A percentile compares a stretch with the other conserved stretches of the same genome.
These are phyloP conservation scores for Pseudofabraea citricarpa DNA, from an alignment of 2,329 filamentous ascomycete species.

Conservation along the genomic window DNA sequence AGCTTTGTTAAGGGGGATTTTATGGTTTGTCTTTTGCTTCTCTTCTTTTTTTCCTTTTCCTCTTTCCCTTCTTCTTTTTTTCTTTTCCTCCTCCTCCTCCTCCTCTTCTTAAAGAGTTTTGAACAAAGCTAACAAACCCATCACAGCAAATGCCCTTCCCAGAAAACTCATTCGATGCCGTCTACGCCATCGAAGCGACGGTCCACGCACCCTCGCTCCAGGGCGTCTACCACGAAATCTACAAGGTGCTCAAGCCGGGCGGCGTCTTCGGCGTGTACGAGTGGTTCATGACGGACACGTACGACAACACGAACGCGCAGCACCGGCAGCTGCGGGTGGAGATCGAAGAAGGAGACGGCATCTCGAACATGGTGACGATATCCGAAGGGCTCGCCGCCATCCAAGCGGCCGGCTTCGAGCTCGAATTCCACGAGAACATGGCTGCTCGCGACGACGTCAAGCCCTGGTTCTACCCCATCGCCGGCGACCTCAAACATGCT, in stretches of 20 bases:
- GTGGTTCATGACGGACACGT: slow-evolving; percentile 97
- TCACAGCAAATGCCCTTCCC: slow-evolving; percentile 86
- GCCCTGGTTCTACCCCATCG: slow-evolving; percentile 93
- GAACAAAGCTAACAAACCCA: no score
- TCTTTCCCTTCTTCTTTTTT: not conserved
- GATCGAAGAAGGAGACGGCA: slow-evolving; percentile 94
- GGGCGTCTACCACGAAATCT: slow-evolving; percentile 92
- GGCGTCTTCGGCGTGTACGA: slow-evolving; percentile 97
- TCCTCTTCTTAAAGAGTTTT: no score
- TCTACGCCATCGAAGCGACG: slow-evolving; percentile 96
- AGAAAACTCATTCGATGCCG: slow-evolving; percentile 86
- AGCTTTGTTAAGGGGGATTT: slow-evolving; percentile 94
- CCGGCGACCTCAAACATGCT: slow-evolving; percentile 80
- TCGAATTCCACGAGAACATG: slow-evolving; percentile 81
- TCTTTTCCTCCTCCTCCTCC: no score
- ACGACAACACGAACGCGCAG: slow-evolving; percentile 80
- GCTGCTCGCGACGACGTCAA: slow-evolving; percentile 68
- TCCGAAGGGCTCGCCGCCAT: slow-evolving; percentile 79
- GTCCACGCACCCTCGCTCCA: slow-evolving; percentile 88
- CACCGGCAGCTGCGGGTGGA: slow-evolving; percentile 89
- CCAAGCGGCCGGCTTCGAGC: slow-evolving; percentile 79
- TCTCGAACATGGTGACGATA: slow-evolving; percentile 93
- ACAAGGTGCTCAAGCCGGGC: slow-evolving; percentile 91
- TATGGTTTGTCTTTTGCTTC: slow-evolving; percentile 52
- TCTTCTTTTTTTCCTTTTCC: not conserved